phyloP scores from a whole-genome alignment of 2,329 filamentous ascomycete genomes.

The Aplosporella prunicola region DNA sequence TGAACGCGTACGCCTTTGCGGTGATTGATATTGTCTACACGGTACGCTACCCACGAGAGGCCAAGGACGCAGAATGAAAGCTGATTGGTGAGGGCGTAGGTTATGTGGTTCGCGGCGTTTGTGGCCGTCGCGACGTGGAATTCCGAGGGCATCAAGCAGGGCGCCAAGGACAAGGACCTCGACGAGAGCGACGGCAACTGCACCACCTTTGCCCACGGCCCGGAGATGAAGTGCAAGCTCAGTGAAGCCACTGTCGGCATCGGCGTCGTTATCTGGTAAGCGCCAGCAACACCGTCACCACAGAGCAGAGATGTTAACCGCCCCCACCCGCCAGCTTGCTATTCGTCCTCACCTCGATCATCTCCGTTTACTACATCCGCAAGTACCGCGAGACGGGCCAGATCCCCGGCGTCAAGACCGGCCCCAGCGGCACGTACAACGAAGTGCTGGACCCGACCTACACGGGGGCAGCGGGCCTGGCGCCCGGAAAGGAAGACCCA shows the following conservation, averaged over 20 bases:
- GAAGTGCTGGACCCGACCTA: neutral
- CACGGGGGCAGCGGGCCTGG: neutral
- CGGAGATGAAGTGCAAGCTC: conserved; percentile 45
- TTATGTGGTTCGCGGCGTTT: conserved; percentile 53
- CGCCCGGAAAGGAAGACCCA: conserved; percentile 32
- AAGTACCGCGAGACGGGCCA: conserved; percentile 49
- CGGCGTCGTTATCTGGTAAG: conserved; percentile 49
- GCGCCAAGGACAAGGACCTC: conserved; percentile 33
- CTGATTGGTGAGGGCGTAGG: conserved; percentile 15
- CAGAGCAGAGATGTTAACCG: conserved; percentile 1
- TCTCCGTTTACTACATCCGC: conserved; percentile 46
- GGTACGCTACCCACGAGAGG: conserved; percentile 4
- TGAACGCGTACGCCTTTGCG: conserved; percentile 52
- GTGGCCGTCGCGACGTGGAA: conserved; percentile 49
- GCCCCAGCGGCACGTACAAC: neutral
- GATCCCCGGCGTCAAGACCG: conserved; percentile 35
- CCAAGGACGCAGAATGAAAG: no score
- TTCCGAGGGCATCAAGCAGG: conserved; percentile 42
- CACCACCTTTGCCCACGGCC: conserved; percentile 47
- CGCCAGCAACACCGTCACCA: conserved; percentile 7
- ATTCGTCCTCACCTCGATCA: conserved; percentile 43
- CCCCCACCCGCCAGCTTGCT: conserved; percentile 37
- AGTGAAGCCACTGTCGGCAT: conserved; percentile 48
- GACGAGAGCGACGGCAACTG: conserved; percentile 39
- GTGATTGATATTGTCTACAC: conserved; percentile 45